phyloP scores from a whole-genome alignment of 495 filamentous ascomycete species.

The Penicillium desertorum region DNA sequence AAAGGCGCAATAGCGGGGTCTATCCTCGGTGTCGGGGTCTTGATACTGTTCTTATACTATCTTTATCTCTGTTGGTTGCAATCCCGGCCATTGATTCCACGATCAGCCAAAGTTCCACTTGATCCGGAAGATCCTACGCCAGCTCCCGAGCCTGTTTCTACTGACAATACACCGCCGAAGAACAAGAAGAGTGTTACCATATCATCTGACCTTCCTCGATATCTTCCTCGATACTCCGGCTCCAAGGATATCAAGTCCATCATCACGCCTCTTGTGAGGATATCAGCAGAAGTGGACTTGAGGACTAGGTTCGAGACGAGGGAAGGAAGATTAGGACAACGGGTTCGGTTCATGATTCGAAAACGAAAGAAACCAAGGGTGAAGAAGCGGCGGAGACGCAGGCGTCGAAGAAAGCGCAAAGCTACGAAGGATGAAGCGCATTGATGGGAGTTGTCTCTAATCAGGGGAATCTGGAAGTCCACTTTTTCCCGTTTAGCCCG shows the following conservation, averaged over 20 bases:
- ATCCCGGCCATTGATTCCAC: not conserved
- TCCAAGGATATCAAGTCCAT: not conserved
- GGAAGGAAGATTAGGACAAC: not conserved
- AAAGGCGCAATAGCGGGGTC: slow-evolving; percentile 5
- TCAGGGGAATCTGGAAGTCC: not conserved
- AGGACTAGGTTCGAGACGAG: not conserved
- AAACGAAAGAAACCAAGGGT: not conserved
- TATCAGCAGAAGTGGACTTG: not conserved
- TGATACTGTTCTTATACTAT: slow-evolving; percentile 1
- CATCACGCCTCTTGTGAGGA: slow-evolving; percentile 1
- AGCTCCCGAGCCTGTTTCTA: not conserved
- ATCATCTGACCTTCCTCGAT: slow-evolving; percentile 4
- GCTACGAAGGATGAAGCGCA: not conserved
- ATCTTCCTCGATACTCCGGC: not conserved
- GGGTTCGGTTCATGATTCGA: slow-evolving; percentile 1
- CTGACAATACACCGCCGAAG: not conserved
- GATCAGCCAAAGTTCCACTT: not conserved
- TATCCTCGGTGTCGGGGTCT: not conserved
- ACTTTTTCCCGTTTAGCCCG: not conserved
- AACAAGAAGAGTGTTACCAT: slow-evolving; percentile 8
- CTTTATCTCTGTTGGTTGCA: not conserved
- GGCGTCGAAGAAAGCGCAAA: slow-evolving; percentile 1
- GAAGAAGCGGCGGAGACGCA: not conserved
- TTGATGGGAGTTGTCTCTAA: not conserved
- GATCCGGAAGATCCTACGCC: not conserved